Evolutionary conservation across 1,139 yeast species (phyloP).

Genomic region (Starmera stellimalicola): DNA sequence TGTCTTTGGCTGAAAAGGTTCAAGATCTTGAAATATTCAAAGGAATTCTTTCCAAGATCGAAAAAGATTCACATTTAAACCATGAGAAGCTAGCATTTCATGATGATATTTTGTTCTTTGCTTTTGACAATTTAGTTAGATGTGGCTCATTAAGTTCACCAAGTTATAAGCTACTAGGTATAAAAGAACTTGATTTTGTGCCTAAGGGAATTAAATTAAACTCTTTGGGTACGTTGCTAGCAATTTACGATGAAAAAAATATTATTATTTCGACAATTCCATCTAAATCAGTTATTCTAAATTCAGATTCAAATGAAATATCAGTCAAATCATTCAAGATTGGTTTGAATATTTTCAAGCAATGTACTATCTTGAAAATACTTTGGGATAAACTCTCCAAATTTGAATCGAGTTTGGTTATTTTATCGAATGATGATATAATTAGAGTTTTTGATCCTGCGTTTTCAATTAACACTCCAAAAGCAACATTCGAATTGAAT

Average conservation of each 20-base stretch:
- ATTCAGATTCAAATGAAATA: constrained; percentile 3
- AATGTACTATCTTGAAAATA: constrained; percentile 18
- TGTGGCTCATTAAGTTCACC: constrained; percentile 13
- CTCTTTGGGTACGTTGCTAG: constrained; percentile 30
- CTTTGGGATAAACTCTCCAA: constrained; percentile 37
- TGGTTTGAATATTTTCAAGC: constrained; percentile 5
- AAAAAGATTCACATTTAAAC: not conserved
- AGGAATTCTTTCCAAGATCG: not conserved
- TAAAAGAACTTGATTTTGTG: constrained; percentile 17
- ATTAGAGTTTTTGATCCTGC: constrained; percentile 28
- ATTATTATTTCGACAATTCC: constrained; percentile 24
- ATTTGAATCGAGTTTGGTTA: constrained; percentile 30
- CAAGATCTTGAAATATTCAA: not conserved
- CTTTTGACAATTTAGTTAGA: constrained; percentile 20
- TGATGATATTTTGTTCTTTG: constrained; percentile 22
- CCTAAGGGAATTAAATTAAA: constrained; percentile 26
- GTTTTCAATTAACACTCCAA: constrained; percentile 19
- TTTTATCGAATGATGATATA: constrained; percentile 27
- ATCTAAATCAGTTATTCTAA: constrained; percentile 14
- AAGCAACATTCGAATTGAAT: constrained; percentile 16
- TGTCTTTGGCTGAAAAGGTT: not conserved
- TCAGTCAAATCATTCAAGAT: constrained; percentile 15
- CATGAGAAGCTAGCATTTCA: constrained; percentile 1
- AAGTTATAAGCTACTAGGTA: constrained; percentile 11
- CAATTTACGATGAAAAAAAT: constrained; percentile 27